phyloP scores from a whole-genome alignment of 1,139 yeast species.

The Pneumocystis jirovecii region DNA sequence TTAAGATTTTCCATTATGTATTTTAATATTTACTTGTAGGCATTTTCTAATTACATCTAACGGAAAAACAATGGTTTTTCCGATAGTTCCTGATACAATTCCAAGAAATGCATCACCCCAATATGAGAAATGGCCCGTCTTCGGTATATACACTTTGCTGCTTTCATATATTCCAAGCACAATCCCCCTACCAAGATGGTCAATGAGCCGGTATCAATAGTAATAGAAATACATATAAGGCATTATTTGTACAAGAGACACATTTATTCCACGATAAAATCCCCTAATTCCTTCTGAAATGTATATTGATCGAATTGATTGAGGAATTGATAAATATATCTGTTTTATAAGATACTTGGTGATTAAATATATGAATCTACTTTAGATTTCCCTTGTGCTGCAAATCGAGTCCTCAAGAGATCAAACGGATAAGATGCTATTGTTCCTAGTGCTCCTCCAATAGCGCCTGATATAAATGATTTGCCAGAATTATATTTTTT shows the following conservation, averaged over 20 bases:
- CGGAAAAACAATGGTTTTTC: slow-evolving; percentile 70
- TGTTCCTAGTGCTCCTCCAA: slow-evolving; percentile 67
- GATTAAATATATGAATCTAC: slow-evolving; percentile 10
- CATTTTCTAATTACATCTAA: slow-evolving; percentile 71
- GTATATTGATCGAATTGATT: slow-evolving; percentile 33
- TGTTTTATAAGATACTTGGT: neutral
- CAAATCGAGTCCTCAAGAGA: slow-evolving; percentile 66
- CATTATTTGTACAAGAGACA: slow-evolving; percentile 51
- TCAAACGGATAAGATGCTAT: slow-evolving; percentile 74
- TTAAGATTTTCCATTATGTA: slow-evolving; percentile 15
- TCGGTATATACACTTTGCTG: slow-evolving; percentile 4
- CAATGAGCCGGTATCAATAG: slow-evolving; percentile 24
- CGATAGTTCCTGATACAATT: slow-evolving; percentile 55
- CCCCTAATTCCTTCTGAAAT: slow-evolving; percentile 40
- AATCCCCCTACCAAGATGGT: slow-evolving; percentile 4
- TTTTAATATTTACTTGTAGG: slow-evolving; percentile 44
- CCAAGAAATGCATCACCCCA: slow-evolving; percentile 56
- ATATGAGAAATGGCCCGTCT: slow-evolving; percentile 22
- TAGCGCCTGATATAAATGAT: slow-evolving; percentile 52
- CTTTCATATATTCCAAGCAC: slow-evolving; percentile 10
- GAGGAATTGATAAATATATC: slow-evolving; percentile 34
- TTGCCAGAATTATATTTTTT: slow-evolving; percentile 14
- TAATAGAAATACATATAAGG: slow-evolving; percentile 41
- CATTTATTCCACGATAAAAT: slow-evolving; percentile 46
- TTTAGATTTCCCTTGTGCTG: slow-evolving; percentile 26